Evolutionary conservation across 129 eudicot genomes (phyloP), one percentile per base, ranked within the genome.

Genomic region (Heracleum sosnowskyi): DNA sequence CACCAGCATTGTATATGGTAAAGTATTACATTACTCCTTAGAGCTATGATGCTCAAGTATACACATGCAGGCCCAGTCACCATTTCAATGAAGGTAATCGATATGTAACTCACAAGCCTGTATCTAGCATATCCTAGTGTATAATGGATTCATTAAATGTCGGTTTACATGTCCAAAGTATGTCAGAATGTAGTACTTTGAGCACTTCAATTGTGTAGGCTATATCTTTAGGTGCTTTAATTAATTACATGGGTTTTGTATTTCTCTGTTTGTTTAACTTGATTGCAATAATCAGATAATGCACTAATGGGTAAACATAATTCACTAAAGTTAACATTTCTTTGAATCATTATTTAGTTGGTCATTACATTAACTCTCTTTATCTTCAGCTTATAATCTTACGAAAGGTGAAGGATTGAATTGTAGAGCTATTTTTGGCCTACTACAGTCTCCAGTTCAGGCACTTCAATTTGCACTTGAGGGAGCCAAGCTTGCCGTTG

Each of bases 401-500:
- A 80, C 92, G 33, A 84, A 79, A 86, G 86, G 44, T 36, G 79
- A 83, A 78, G 92, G 93, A 78, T 86, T 87, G 37, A 82, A 77
- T 69, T 88, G 90, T 82, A 81, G 63, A 70, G 98, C 93, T 80
- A 88, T 86, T 82, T 85, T 94, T 72, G 74, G 75, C 71, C 80
- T 90, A 84, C 81, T 83, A 34, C 83, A 90, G 77, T 84, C 97
- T 57, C 86, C 86, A 31, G 86, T 94, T 78, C 89, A 77, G 77
- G 85, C 92, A 51, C 84, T 91, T 79, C 83, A 88, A 40, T 94
- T 89, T 80, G 77, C 85, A 76, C 84, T 75, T 41, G 29, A 76
- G 77, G 97, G 98, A 85, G 77, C 90, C 76, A 94, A 89, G 81
- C 97, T 94, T 69, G 83, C 92, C 45, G 86, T 87, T 73, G 98